Percentiles rank a stretch among this genome's conserved stretches.
Conservation (phyloP, 176 grass and related monocot species). For the Dendrocalamus sinicus region DNA sequence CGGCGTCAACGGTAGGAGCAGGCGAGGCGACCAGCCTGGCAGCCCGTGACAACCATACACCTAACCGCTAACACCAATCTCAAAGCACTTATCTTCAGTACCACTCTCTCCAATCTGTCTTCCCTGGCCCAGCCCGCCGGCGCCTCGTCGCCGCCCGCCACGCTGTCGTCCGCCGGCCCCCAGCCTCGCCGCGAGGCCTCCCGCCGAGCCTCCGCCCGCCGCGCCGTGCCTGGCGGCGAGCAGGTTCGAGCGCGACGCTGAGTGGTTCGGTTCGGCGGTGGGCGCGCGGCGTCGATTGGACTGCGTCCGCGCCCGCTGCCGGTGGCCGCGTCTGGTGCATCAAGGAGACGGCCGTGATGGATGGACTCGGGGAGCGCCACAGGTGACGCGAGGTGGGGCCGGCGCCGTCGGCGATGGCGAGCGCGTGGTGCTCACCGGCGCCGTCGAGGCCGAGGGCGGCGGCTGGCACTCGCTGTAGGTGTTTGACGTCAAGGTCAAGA, state of each 20-base stretch:
- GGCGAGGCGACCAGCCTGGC: no score
- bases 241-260: constrained; percentile 73
- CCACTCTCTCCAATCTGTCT: no score
- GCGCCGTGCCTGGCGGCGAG: constrained; percentile 43
- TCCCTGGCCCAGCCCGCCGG: no score
- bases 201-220: no score
- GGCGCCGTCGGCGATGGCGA: constrained; percentile 37
- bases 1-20: no score
- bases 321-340: constrained; percentile 65
- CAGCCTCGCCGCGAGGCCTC: no score
- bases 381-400: constrained; percentile 62
- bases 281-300: constrained; percentile 62
- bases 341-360: constrained; percentile 47
- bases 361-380: constrained; percentile 33
- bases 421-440: constrained; percentile 63
- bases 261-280: constrained; percentile 64
- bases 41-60: no score
- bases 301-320: constrained; percentile 44
- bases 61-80: no score
- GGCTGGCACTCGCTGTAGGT: constrained; percentile 58
- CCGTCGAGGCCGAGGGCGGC: constrained; percentile 21
- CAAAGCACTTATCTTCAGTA: no score
- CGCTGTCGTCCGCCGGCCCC: no score
- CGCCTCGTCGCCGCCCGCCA: no score
- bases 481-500: constrained; percentile 52